These are phyloP conservation scores for Yarrowia sp. DNA, from an alignment of 805 yeast species.

Conservation along the genomic window DNA sequence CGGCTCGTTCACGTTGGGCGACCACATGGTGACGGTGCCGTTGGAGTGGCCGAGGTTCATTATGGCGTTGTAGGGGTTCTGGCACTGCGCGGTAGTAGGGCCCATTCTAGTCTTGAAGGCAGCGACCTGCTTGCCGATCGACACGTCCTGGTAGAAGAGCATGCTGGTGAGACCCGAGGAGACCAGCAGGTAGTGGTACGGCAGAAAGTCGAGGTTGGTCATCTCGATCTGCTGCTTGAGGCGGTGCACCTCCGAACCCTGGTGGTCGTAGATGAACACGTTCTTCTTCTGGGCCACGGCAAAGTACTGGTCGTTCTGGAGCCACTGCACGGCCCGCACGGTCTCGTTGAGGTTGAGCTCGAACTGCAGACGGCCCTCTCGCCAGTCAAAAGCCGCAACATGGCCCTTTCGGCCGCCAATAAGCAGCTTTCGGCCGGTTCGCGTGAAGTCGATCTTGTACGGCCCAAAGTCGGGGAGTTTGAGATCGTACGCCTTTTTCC, in stretches of 20 bases:
- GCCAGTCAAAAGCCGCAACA: slow-evolving; percentile 95
- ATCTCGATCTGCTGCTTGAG: slow-evolving; percentile 86
- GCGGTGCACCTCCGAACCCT: slow-evolving; percentile 89
- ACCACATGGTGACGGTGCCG: slow-evolving; percentile 91
- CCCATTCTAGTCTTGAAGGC: slow-evolving; percentile 87
- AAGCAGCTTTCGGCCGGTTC: slow-evolving; percentile 82
- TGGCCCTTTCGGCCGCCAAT: slow-evolving; percentile 92
- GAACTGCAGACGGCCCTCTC: slow-evolving; percentile 74
- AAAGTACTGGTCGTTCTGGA: slow-evolving; percentile 88
- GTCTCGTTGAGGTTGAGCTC: slow-evolving; percentile 88
- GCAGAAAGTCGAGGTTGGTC: slow-evolving; percentile 79
- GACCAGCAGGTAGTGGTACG: slow-evolving; percentile 84
- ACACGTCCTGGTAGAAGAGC: slow-evolving; percentile 89
- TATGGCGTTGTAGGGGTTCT: slow-evolving; percentile 94
- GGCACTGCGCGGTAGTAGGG: slow-evolving; percentile 82
- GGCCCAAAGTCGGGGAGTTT: slow-evolving; percentile 81
- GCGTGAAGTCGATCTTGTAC: slow-evolving; percentile 69
- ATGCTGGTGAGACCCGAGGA: slow-evolving; percentile 89
- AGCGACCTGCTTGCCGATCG: slow-evolving; percentile 82
- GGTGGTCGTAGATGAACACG: slow-evolving; percentile 85
- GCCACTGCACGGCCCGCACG: slow-evolving; percentile 81
- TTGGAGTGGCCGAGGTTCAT: slow-evolving; percentile 90
- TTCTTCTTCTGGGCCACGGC: slow-evolving; percentile 97
- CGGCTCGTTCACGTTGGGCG: slow-evolving; percentile 84
- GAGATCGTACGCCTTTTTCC: slow-evolving; percentile 69